A percentile compares a stretch with the other conserved stretches of the same genome.
phyloP scores from a whole-genome alignment of 257 asterid species.

The Galeopsis tetrahit region DNA sequence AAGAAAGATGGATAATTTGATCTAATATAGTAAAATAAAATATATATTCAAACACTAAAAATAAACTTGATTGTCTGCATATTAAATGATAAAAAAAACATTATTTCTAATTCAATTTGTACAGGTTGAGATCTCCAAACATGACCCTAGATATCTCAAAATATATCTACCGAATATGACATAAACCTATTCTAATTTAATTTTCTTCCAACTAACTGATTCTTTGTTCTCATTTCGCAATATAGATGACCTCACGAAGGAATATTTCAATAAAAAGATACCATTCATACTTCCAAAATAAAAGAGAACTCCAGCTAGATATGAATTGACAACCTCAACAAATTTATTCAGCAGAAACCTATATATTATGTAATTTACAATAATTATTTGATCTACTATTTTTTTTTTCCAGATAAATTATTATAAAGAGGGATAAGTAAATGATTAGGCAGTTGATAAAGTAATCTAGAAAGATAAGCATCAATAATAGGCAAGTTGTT shows the following conservation, averaged over 20 bases:
- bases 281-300: slow-evolving; percentile 6
- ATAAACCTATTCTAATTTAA: no score
- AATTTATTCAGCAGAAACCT: not conserved
- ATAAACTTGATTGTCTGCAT: no score
- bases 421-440: not conserved
- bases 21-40: no score
- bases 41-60: no score
- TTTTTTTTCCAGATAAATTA: not conserved
- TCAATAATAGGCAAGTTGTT: slow-evolving; percentile 28
- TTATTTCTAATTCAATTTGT: no score
- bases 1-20: no score
- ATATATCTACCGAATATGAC: no score
- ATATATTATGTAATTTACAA: not conserved
- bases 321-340: slow-evolving; percentile 24
- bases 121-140: no score
- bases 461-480: slow-evolving; percentile 32
- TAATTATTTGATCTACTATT: not conserved
- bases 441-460: slow-evolving; percentile 24
- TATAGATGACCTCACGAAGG: not conserved
- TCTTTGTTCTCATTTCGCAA: not conserved
- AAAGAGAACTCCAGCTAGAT: slow-evolving; percentile 18
- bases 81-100: no score
- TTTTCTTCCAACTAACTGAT: no score
- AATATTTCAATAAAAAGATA: not conserved
- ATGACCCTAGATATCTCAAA: no score